phyloP scores from a whole-genome alignment of 768 basidiomycete species.

The Rhizopogon vinicolor region DNA sequence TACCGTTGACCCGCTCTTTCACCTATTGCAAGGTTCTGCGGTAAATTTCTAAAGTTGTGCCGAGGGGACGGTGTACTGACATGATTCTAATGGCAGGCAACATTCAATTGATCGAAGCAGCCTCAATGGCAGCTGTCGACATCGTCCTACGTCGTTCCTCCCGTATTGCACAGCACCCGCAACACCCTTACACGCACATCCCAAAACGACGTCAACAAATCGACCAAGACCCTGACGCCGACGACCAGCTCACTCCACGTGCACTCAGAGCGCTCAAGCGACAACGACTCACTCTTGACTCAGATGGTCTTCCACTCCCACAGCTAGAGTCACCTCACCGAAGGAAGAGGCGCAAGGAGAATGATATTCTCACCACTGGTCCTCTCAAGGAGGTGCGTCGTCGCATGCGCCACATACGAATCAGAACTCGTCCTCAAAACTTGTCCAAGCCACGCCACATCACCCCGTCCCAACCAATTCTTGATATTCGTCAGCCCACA shows the following conservation, averaged over 20 bases:
- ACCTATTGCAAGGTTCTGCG: no score
- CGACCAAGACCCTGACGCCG: slow-evolving; percentile 10
- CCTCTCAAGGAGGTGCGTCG: slow-evolving; percentile 3
- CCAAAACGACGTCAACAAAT: background rate
- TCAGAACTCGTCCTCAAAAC: slow-evolving; percentile 1
- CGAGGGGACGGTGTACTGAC: no score
- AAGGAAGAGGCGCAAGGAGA: slow-evolving; percentile 20
- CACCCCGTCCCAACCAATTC: background rate
- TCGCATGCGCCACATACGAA: background rate
- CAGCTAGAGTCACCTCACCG: background rate
- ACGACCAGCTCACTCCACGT: slow-evolving; percentile 29
- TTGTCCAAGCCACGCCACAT: background rate
- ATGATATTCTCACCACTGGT: background rate
- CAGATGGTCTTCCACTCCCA: slow-evolving; percentile 19
- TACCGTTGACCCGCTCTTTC: no score
- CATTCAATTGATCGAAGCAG: background rate
- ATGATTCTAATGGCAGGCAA: background rate
- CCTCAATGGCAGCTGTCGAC: background rate
- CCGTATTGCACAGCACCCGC: slow-evolving; percentile 2
- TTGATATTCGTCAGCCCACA: slow-evolving; percentile 1
- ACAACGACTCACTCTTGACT: slow-evolving; percentile 26
- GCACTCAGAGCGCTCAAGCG: slow-evolving; percentile 30
- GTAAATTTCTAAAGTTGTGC: no score
- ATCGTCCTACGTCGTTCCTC: background rate
- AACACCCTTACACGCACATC: background rate